These are phyloP conservation scores for Apophysomyces variabilis DNA, from an alignment of 371 early-diverging fungal species.

Conservation along the genomic window DNA sequence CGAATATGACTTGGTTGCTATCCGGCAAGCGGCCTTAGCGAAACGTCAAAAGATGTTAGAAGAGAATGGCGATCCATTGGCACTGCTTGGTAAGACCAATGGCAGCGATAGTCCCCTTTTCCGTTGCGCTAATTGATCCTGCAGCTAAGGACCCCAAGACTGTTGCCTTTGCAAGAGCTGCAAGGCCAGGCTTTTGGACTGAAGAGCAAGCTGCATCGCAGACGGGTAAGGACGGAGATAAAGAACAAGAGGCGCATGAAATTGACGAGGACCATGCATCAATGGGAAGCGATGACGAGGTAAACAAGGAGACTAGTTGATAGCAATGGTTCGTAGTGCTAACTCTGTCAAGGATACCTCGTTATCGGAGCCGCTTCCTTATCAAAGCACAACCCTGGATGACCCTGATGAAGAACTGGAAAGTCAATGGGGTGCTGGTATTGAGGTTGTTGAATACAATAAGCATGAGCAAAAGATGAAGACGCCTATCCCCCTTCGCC, in stretches of 20 bases:
- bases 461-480: background rate
- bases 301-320: background rate
- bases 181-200: conserved; percentile 18
- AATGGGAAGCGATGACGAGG: background rate
- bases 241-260: background rate
- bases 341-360: too few relatives aligned
- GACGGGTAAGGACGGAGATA: background rate
- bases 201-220: background rate
- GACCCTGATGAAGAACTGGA: background rate
- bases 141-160: conserved; percentile 46
- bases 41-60: conserved; percentile 37
- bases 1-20: conserved; percentile 44
- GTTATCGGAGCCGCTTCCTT: background rate
- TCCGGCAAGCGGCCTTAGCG: conserved; percentile 38
- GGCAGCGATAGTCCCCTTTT: background rate
- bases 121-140: background rate
- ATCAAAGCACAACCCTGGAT: background rate
- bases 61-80: conserved; percentile 35
- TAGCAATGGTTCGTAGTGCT: too few relatives aligned
- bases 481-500: background rate
- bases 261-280: background rate
- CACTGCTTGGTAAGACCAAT: conserved; percentile 28
- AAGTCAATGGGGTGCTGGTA: background rate
- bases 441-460: background rate
- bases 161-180: conserved; percentile 53